Evolutionary conservation across 306 rosid genomes (phyloP).

Genomic region (Pyrus betulifolia): DNA sequence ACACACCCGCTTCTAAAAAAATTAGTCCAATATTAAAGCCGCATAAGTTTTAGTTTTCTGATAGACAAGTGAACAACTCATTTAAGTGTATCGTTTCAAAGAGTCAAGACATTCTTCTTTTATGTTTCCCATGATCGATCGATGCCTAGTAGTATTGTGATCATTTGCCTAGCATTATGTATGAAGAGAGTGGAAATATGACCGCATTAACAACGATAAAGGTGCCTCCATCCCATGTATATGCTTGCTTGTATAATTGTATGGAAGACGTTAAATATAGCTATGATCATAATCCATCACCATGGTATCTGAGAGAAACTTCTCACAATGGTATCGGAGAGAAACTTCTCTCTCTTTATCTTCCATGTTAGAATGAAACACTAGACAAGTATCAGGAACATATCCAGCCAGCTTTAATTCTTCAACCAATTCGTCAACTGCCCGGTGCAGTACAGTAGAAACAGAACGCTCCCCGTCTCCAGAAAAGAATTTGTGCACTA

Average conservation of each 20-base stretch:
- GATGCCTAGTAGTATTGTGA: not conserved
- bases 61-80: no score
- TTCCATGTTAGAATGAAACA: constrained; percentile 55
- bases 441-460: constrained; percentile 40
- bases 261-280: not conserved
- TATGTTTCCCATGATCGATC: not conserved
- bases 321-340: constrained; percentile 81
- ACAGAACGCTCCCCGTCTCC: constrained; percentile 56
- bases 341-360: constrained; percentile 55
- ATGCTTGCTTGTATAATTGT: not conserved
- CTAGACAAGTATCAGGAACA: constrained; percentile 65
- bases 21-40: not conserved
- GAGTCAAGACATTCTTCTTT: not conserved
- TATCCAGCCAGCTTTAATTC: constrained; percentile 70
- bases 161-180: not conserved
- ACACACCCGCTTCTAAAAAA: not conserved
- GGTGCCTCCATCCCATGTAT: not conserved
- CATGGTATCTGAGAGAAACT: constrained; percentile 12
- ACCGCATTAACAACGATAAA: not conserved
- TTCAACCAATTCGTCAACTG: constrained; percentile 62
- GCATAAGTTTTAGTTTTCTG: no score
- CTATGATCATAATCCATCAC: not conserved
- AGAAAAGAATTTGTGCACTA: constrained; percentile 79
- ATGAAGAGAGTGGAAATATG: not conserved
- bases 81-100: no score